These are phyloP conservation scores for Inonotus obliquus DNA, from an alignment of 1,284 basidiomycete species.

Conservation along the genomic window DNA sequence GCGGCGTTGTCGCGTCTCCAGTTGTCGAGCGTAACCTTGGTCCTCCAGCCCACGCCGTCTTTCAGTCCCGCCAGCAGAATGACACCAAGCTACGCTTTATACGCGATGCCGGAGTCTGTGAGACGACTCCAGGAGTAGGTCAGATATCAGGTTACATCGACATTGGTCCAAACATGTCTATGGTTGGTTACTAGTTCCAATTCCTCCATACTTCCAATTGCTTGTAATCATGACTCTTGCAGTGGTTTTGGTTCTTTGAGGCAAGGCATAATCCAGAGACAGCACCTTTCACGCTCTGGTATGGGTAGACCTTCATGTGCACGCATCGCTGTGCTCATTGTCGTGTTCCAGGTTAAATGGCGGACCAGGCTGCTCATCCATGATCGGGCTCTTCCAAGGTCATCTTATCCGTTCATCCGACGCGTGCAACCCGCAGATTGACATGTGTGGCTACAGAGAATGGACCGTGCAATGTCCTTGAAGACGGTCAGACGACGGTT, in stretches of 20 bases:
- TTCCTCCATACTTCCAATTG: neutral
- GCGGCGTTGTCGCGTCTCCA: neutral
- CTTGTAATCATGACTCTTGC: slow-evolving; percentile 17
- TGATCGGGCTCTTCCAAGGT: slow-evolving; percentile 66
- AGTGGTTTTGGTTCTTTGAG: slow-evolving; percentile 76
- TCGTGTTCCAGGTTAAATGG: slow-evolving; percentile 44
- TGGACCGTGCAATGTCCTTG: slow-evolving; percentile 54
- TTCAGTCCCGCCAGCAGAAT: slow-evolving; percentile 12
- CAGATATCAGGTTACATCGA: slow-evolving; percentile 68
- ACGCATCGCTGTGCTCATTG: neutral
- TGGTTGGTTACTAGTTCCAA: slow-evolving; percentile 37
- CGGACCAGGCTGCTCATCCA: slow-evolving; percentile 58
- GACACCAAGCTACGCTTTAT: slow-evolving; percentile 45
- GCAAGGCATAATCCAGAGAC: slow-evolving; percentile 52
- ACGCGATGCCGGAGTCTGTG: slow-evolving; percentile 64
- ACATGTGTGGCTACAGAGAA: slow-evolving; percentile 36
- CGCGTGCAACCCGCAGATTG: slow-evolving; percentile 4
- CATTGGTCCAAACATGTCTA: slow-evolving; percentile 55
- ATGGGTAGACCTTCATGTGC: slow-evolving; percentile 10
- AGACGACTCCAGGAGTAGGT: slow-evolving; percentile 62
- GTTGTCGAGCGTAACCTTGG: neutral
- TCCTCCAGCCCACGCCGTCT: slow-evolving; percentile 6
- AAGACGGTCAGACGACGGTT: slow-evolving; percentile 45
- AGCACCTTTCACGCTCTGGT: slow-evolving; percentile 66
- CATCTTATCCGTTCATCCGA: neutral